Evolutionary conservation across 2,329 filamentous ascomycete genomes (phyloP).

Genomic region (Talaromyces marneffei): DNA sequence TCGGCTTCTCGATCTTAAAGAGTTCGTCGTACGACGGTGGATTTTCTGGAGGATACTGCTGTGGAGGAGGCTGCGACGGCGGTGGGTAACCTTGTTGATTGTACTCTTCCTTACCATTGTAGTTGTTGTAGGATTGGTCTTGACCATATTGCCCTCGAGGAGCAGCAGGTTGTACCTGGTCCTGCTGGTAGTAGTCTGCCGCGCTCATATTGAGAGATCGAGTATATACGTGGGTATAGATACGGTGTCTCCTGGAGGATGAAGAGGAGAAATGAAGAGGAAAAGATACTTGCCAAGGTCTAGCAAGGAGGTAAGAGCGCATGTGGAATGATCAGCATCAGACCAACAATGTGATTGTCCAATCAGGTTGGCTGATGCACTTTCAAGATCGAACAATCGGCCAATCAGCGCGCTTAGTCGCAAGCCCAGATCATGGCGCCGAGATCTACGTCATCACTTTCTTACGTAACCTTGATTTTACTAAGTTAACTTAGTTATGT

Average conservation of each 20-base stretch:
- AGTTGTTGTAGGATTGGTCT: not conserved
- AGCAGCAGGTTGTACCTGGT: constrained; percentile 20
- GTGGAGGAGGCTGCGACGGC: constrained; percentile 7
- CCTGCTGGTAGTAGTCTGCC: constrained; percentile 31
- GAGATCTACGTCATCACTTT: not conserved
- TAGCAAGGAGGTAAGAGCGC: not conserved
- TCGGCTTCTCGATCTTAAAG: constrained; percentile 77
- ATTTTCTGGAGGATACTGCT: constrained; percentile 27
- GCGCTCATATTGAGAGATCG: constrained; percentile 28
- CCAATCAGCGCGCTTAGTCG: too few species aligned
- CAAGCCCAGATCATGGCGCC: too few species aligned
- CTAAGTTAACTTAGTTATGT: too few species aligned
- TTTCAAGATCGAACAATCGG: too few species aligned
- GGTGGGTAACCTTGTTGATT: constrained; percentile 7
- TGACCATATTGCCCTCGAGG: constrained; percentile 8
- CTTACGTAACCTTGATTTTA: not conserved
- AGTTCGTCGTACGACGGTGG: constrained; percentile 61
- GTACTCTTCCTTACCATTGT: constrained; percentile 17
- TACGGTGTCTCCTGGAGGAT: not conserved
- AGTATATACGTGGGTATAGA: not conserved
- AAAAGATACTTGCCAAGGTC: too few species aligned
- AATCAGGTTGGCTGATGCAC: too few species aligned
- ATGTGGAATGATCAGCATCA: not conserved
- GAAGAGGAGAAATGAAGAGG: not conserved
- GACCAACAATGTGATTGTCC: not conserved